These are phyloP conservation scores for Herpetospermum pedunculosum DNA, from an alignment of 306 rosid genomes.

Conservation along the genomic window DNA sequence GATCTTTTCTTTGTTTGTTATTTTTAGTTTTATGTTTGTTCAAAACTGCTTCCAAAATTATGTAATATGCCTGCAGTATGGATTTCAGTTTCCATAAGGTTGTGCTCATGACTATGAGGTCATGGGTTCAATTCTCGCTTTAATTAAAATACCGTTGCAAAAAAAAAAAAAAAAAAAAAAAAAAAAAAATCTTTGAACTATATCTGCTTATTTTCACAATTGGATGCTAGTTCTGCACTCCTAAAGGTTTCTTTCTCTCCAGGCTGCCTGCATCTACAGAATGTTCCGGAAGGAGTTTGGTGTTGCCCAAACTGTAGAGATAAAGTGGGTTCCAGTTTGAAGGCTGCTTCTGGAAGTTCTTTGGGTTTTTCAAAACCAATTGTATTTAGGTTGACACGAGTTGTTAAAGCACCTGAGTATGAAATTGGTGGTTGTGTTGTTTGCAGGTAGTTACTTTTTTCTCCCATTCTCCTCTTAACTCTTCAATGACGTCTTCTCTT, in stretches of 20 bases:
- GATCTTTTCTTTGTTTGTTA: neutral
- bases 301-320: conserved; percentile 75
- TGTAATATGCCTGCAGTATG: neutral
- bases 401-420: conserved; percentile 68
- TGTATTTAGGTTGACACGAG: conserved; percentile 73
- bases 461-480: neutral
- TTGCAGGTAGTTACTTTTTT: conserved; percentile 57
- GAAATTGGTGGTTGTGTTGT: conserved; percentile 97
- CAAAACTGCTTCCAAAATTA: neutral
- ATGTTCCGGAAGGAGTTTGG: conserved; percentile 69
- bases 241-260: conserved; percentile 8
- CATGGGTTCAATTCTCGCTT: too few relatives aligned
- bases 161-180: too few relatives aligned
- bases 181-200: neutral
- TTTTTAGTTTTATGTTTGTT: neutral
- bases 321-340: conserved; percentile 38
- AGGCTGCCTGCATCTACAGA: conserved; percentile 72
- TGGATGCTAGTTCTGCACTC: neutral
- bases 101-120: too few relatives aligned
- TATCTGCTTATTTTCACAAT: neutral
- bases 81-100: too few relatives aligned
- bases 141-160: too few relatives aligned
- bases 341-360: conserved; percentile 31
- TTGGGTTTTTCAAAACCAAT: conserved; percentile 53
- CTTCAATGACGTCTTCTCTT: neutral